Base-by-base conservation (phyloP, 2,329 filamentous ascomycete genomes). In the Pezicula rhizophila region DNA sequence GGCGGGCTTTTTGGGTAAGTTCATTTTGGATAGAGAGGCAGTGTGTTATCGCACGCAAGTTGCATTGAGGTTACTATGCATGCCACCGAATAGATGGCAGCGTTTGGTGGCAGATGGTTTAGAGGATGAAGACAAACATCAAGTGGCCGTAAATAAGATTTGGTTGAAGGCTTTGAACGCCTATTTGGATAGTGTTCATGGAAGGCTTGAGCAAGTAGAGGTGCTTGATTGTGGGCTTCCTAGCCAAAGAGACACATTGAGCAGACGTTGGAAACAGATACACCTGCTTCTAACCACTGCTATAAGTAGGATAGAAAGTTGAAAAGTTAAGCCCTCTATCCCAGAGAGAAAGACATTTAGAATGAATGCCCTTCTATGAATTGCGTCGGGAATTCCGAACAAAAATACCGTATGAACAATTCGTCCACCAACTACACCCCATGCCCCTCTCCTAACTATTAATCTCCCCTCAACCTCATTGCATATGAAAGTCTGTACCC, bases 31-130 rank as follows among this genome's bases (percentile, higher is more conserved):
- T 55, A 56, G 62, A 3, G 64, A 72, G 8, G 70, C 64, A 5
- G 71, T 75, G 11, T 82, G 79, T 59, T 75, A 80, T 58, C 66
- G 78, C 14, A 79, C 78, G 1, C 72, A 80, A 58, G 74, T 78
- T 10, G 78, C 76, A 5, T 55, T 80, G 42, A 60, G 77, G 42
- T 47, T 70, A 38, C 33, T 74, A 25, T 60, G 50, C 44, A 46
- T 72, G 49, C 49, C 65, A 1, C 45, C 63, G 1, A 56, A 63
- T 8, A 64, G 68, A 59, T 79, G 76, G 75, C 61, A 64, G 45
- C 60, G 68, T 33, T 73, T 79, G 38, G 70, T 78, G 1, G 68
- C 35, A 69, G 34, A 38, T 37, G 69, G 69, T 2, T 57, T 64
- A 5, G 73, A 75, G 45, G 76, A 74, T 45, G 74, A 72, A 4